Evolutionary conservation across 176 grass and related monocot genomes (phyloP), one percentile per base, ranked within the genome.

Genomic region (Triticum timopheevii): DNA sequence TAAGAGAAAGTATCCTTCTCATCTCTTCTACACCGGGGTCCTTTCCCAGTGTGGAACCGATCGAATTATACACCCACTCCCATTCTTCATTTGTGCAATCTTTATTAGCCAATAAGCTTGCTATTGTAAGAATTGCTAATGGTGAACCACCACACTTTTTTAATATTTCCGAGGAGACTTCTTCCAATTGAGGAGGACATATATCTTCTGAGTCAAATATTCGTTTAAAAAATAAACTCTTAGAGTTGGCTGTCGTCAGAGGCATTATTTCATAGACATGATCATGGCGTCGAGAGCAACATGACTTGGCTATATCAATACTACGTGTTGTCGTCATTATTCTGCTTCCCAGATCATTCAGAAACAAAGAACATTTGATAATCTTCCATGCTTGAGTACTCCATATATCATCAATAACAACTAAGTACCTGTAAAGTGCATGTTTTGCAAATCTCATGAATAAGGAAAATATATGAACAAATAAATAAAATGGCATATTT

Each of bases 1-100:
- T 83, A 36, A 90, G 74, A 1, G 78, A 82, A 63, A 90, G 24
- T 73, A 73, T 45, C 5, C 39, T 73, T 73, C 70, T 73, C 70
- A 73, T 73, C 36, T 73, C 70, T 73, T 73, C 70, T 45, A 73
- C 70, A 73, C 11, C 8, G 5, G 2, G 10, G 22, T 73, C 70
- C 22, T 39, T 73, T 25, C 42, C 70, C 39, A 73, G 2, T 73
- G 70, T 73, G 5, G 39, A 45, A 15, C 70, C 70, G 5, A 73
- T 25, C 2, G 12, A 73, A 44, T 45, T 73, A 73, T 73, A 45
- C 11, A 73, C 70, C n/a, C 39, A 7, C 39, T 45, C n/a, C 38
- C 70, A 73, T 44, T 73, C 70, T 73, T 73, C 70, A 25, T 45
- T 44, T 45, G 70, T 45, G 24, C 38, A 1, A 73, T 22, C 38